Evolutionary conservation across 1,139 yeast species (phyloP).

Genomic region (Geotrichum candidum): DNA sequence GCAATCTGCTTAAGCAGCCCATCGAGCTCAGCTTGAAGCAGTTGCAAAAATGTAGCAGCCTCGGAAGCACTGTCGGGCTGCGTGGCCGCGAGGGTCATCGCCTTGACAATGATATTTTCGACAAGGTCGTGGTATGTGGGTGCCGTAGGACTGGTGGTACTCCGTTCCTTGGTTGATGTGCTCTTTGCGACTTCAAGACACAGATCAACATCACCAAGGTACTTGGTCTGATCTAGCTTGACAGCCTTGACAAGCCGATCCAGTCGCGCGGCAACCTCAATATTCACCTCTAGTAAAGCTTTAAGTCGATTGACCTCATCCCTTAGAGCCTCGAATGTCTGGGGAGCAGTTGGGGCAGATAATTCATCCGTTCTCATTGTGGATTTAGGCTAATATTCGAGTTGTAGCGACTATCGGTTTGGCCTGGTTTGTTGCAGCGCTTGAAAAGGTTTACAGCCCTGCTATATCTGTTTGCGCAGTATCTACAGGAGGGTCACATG

Average conservation of each 20-base stretch:
- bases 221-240: neutral
- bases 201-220: slow-evolving; percentile 7
- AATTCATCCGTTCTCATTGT: neutral
- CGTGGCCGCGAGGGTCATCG: slow-evolving; percentile 55
- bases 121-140: slow-evolving; percentile 90
- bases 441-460: too few species aligned
- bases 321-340: slow-evolving; percentile 30
- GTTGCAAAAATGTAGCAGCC: slow-evolving; percentile 28
- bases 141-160: slow-evolving; percentile 36
- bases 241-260: slow-evolving; percentile 47
- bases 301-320: slow-evolving; percentile 59
- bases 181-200: slow-evolving; percentile 22
- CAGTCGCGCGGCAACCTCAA: slow-evolving; percentile 64
- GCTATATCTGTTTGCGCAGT: too few species aligned
- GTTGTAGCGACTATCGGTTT: neutral
- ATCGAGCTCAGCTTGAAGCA: slow-evolving; percentile 32
- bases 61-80: slow-evolving; percentile 37
- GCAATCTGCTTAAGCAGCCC: slow-evolving; percentile 36
- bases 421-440: neutral
- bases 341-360: neutral
- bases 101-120: slow-evolving; percentile 73
- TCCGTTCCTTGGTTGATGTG: slow-evolving; percentile 27
- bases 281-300: slow-evolving; percentile 71
- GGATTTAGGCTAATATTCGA: neutral
- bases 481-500: too few species aligned